Base-by-base conservation (phyloP, 805 yeast genomes). In the Candida berthetii region DNA sequence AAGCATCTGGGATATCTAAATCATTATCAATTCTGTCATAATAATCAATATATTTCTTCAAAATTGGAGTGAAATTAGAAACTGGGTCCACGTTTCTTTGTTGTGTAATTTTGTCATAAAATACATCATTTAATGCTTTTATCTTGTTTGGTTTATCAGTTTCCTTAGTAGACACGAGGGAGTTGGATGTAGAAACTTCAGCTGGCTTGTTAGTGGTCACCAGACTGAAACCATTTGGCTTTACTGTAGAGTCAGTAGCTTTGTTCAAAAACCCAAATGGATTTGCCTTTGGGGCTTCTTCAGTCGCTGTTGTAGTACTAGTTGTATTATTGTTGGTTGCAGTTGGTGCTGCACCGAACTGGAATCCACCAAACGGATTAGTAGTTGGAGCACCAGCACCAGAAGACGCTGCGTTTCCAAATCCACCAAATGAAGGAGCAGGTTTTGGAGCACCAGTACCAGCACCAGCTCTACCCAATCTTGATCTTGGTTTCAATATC, bases 61-160 rank as follows among this genome's bases (percentile, higher is more conserved):
- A 68, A 13, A 79, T 62, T 14, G 78, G 69, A 0, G 75, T 63
- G 48, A 84, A 72, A 50, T 82, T 76, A 2, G 76, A 78, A 11
- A 75, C 62, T 2, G 81, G 72, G 46, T 75, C 74, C 6, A 64
- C 58, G 1, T 48, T 43, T 22, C 73, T 57, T 10, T 71, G 60
- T 20, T 64, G 58, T 33, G 62, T 62, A 27, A 86, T 55, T 25
- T 79, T 68, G 14, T 68, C 68, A 25, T 71, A 60, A 49, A 86
- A 80, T 41, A 71, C 76, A 9, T 72, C 70, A 56, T 85, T 85
- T 54, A 86, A 65, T 1, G 95, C 90, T 50, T 72, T 77, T 31
- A 80, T 53, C 53, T 78, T 78, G 14, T 68, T 69, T 20, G 71
- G 62, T 43, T 63, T 69, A 15, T 67, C 72, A 10, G 34, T 9